Conservation (phyloP, 169 alveolate genomes). For the Blepharisma undulans region DNA sequence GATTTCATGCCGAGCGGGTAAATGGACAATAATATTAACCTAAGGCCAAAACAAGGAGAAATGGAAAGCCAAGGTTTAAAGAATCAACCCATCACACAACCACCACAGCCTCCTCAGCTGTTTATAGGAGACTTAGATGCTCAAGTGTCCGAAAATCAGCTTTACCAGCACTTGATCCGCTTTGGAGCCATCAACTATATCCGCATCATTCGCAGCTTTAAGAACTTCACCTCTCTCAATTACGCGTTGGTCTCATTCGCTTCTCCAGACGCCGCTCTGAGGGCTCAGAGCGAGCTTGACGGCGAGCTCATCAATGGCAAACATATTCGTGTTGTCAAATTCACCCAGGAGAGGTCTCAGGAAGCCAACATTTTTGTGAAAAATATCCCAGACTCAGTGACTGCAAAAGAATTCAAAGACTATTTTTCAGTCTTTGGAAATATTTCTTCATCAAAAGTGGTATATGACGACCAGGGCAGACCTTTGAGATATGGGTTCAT, state of each 20-base stretch:
- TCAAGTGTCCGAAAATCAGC: not conserved
- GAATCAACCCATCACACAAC: not conserved
- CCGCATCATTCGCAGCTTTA: not conserved
- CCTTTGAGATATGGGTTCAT: conserved; percentile 24
- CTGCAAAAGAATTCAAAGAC: conserved; percentile 3
- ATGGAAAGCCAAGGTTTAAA: not conserved
- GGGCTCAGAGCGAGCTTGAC: conserved; percentile 19
- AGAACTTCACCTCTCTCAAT: not conserved
- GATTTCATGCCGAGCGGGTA: not conserved
- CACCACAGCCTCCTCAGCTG: not conserved
- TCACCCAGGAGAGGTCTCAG: not conserved
- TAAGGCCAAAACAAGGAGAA: not conserved
- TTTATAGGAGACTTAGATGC: not conserved
- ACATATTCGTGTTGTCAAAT: not conserved
- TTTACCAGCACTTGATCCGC: not conserved
- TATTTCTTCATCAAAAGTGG: not conserved
- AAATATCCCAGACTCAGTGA: not conserved
- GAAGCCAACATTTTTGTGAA: conserved; percentile 35
- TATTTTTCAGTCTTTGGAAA: not conserved
- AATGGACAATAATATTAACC: not conserved
- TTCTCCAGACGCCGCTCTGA: not conserved
- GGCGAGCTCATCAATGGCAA: conserved; percentile 6
- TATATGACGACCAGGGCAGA: conserved; percentile 7
- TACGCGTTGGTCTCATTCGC: conserved; percentile 10
- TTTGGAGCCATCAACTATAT: not conserved